Conservation (phyloP, 1,139 yeast genomes). For the Yamadazyma aaseri region DNA sequence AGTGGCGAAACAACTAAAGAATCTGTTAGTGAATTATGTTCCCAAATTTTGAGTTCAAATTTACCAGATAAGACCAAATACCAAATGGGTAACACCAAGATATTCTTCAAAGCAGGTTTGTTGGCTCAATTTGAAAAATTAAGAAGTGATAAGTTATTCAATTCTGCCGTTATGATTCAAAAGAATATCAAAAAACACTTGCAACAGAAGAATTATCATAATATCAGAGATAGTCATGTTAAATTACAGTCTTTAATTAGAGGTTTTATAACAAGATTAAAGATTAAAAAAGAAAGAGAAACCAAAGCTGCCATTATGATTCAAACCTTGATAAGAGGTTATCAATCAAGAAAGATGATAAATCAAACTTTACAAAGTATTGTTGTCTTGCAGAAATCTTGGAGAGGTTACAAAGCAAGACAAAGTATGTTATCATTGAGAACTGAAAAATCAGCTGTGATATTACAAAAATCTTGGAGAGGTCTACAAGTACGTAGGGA, state of each 20-base stretch:
- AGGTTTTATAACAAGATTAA: slow-evolving; percentile 61
- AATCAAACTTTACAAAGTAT: slow-evolving; percentile 48
- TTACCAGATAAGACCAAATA: slow-evolving; percentile 67
- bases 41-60: slow-evolving; percentile 60
- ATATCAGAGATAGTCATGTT: slow-evolving; percentile 54
- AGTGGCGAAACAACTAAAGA: slow-evolving; percentile 55
- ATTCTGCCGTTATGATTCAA: slow-evolving; percentile 82
- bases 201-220: slow-evolving; percentile 61
- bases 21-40: slow-evolving; percentile 63
- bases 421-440: slow-evolving; percentile 45
- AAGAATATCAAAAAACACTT: slow-evolving; percentile 72
- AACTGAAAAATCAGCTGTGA: slow-evolving; percentile 61
- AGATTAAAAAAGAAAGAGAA: slow-evolving; percentile 59
- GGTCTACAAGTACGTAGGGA: slow-evolving; percentile 52
- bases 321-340: slow-evolving; percentile 75
- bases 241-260: slow-evolving; percentile 60
- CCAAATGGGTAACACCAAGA: slow-evolving; percentile 86
- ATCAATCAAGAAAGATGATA: slow-evolving; percentile 49
- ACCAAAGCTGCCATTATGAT: slow-evolving; percentile 64
- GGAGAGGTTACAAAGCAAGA: slow-evolving; percentile 68
- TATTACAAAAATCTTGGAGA: slow-evolving; percentile 69
- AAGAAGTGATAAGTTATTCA: slow-evolving; percentile 73
- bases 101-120: slow-evolving; percentile 95
- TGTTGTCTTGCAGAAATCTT: slow-evolving; percentile 60
- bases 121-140: slow-evolving; percentile 87